These are phyloP conservation scores for Tilletia caries DNA, from an alignment of 1,284 basidiomycete genomes.

Conservation along the genomic window DNA sequence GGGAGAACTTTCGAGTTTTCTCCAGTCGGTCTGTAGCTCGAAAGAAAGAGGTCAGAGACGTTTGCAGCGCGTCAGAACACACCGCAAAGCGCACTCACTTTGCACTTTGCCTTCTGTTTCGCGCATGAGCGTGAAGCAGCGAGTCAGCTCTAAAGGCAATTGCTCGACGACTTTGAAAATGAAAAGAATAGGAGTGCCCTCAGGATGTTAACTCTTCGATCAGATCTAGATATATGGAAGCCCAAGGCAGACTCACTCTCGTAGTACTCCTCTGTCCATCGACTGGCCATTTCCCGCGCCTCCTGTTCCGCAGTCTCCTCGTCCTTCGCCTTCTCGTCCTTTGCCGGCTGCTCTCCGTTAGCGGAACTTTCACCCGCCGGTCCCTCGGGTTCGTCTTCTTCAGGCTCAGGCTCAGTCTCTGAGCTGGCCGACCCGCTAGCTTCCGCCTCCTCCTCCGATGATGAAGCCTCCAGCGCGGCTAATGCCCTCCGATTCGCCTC, in stretches of 20 bases:
- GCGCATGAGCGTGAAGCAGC: constrained; percentile 72
- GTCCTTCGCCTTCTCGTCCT: neutral
- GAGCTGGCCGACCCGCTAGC: neutral
- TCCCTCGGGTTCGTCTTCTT: neutral
- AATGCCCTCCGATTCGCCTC: neutral
- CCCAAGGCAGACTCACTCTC: constrained; percentile 36
- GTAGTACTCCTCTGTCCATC: constrained; percentile 51
- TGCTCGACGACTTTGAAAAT: constrained; percentile 69
- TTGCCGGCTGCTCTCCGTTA: neutral
- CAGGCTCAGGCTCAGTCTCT: neutral
- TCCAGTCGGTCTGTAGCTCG: neutral
- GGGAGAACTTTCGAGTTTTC: neutral
- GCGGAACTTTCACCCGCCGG: neutral
- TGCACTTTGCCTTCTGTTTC: constrained; percentile 75
- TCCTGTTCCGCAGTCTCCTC: constrained; percentile 22
- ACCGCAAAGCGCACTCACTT: constrained; percentile 57
- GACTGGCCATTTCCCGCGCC: constrained; percentile 28
- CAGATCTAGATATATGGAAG: too few relatives aligned
- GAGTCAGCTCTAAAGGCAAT: constrained; percentile 75
- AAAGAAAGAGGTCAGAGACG: neutral
- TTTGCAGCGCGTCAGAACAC: neutral
- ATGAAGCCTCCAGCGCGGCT: neutral
- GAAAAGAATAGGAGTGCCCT: constrained; percentile 5
- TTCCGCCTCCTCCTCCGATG: too few relatives aligned
- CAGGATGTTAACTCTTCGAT: too few relatives aligned